Conservation (phyloP, 2,329 filamentous ascomycete species). For the Purpureocillium lavendulum region DNA sequence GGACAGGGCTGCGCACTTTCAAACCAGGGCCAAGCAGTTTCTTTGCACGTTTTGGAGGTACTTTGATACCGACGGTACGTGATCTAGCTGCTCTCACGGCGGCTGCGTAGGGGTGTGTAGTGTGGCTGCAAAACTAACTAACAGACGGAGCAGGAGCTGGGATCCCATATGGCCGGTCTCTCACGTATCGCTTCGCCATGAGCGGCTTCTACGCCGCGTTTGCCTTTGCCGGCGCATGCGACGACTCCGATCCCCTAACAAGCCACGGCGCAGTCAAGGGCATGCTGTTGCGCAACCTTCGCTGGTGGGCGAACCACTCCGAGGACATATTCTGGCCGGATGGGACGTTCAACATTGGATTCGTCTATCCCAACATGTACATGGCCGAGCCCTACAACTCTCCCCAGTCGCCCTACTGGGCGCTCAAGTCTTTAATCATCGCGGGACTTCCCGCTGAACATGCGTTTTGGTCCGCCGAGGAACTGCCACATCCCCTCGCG, state of each 20-base stretch:
- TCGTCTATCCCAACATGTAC: conserved; percentile 39
- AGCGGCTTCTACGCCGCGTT: conserved; percentile 39
- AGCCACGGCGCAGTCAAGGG: conserved; percentile 35
- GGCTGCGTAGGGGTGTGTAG: too few species aligned
- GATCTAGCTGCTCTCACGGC: too few species aligned
- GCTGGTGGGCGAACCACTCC: conserved; percentile 36
- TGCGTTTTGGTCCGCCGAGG: too few species aligned
- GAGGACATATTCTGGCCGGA: conserved; percentile 38
- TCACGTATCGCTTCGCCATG: conserved; percentile 43
- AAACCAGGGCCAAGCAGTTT: conserved; percentile 30
- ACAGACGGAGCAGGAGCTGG: conserved; percentile 27
- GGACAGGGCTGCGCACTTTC: conserved; percentile 25
- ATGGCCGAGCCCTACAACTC: conserved; percentile 50
- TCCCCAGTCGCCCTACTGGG: conserved; percentile 47
- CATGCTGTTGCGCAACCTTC: conserved; percentile 37
- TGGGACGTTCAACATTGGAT: conserved; percentile 39
- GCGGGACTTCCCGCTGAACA: conserved; percentile 22
- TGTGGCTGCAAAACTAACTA: too few species aligned
- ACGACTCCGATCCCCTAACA: conserved; percentile 26
- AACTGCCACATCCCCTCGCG: too few species aligned
- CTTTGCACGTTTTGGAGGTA: conserved; percentile 35
- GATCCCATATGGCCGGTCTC: conserved; percentile 41
- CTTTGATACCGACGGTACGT: conserved; percentile 34
- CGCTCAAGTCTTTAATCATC: conserved; percentile 38
- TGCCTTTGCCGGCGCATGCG: conserved; percentile 30